Percentiles rank a stretch among this genome's conserved stretches.
These are phyloP conservation scores for Dillenia suffruticosa DNA, from an alignment of 164 flowering plant species.

Conservation along the genomic window DNA sequence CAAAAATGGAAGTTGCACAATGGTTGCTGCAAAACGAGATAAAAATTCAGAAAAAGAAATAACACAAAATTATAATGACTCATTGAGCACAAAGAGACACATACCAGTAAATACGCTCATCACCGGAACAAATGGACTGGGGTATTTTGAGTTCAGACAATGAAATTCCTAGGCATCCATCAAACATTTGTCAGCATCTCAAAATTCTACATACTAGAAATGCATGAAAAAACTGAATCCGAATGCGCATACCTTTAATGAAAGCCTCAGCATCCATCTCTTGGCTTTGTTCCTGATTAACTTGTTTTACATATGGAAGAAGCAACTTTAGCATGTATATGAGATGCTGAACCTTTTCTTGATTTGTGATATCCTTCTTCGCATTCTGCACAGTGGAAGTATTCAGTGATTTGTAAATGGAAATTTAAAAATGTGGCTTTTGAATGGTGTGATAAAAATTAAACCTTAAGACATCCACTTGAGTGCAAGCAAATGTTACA, in stretches of 20 bases:
- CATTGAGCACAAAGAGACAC: not conserved
- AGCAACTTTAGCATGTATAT: constrained; percentile 39
- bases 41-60: not conserved
- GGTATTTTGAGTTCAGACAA: constrained; percentile 28
- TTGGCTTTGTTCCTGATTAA: constrained; percentile 43
- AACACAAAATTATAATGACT: not conserved
- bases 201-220: not conserved
- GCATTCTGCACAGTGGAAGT: constrained; percentile 30
- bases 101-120: constrained; percentile 84
- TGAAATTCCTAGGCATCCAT: constrained; percentile 29
- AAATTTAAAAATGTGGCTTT: not conserved
- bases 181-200: not conserved
- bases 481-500: constrained; percentile 59
- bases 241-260: constrained; percentile 38
- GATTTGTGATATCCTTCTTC: constrained; percentile 23
- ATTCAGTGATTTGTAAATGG: not conserved
- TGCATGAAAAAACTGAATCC: not conserved
- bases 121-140: constrained; percentile 25
- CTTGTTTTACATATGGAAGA: constrained; percentile 52
- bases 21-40: constrained; percentile 46
- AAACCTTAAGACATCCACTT: constrained; percentile 46
- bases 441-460: not conserved
- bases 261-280: constrained; percentile 62
- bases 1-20: constrained; percentile 80
- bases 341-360: constrained; percentile 42